Base-by-base conservation (phyloP, 2,329 filamentous ascomycete species). In the Aspergillus pseudotamarii region DNA sequence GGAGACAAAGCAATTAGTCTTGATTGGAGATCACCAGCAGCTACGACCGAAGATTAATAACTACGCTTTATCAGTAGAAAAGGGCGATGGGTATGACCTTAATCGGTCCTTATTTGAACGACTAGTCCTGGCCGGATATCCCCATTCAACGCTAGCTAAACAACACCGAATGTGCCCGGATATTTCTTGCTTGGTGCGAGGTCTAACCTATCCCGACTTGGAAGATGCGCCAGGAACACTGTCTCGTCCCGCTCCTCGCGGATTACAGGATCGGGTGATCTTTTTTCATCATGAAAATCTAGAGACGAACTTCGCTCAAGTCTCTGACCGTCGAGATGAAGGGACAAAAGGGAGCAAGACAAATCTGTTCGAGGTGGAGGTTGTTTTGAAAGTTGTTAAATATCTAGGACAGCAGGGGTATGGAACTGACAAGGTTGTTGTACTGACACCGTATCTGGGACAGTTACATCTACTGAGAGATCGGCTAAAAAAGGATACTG, bases 11-110 rank as follows among this genome's bases (percentile, higher is more conserved):
- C 88, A 92, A 45, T 72, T 92, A 1, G 83, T 92, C 0, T 74
- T 91, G 2, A 92, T 93, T 12, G 91, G 91, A 0, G 91, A 93
- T 59, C 90, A 93, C 71, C 85, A 89, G 60, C 91, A 93, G 65
- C 82, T 93, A 0, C 85, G 89, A 0, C 91, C 90, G 0, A 91
- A 92, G 68, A 81, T 86, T 59, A 85, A 84, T 41, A 88, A 85
- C 58, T 91, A 88, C 66, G 75, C 73, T 0, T 73, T 93, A 0
- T 86, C 82, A 0, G 83, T 89, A 0, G 89, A 92, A 65, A 84
- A 86, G 26, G 88, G 88, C 0, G 81, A 86, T 8, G 89, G 89
- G 0, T 92, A 85, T 67, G 83, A 92, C 62, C 80, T 92, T 1
- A 89, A 92, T 64, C 73, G 83, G 1, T 92, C 89, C 0, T 72